Evolutionary conservation across 169 alveolate genomes (phyloP).

Genomic region (Hepatocystis sp.): DNA sequence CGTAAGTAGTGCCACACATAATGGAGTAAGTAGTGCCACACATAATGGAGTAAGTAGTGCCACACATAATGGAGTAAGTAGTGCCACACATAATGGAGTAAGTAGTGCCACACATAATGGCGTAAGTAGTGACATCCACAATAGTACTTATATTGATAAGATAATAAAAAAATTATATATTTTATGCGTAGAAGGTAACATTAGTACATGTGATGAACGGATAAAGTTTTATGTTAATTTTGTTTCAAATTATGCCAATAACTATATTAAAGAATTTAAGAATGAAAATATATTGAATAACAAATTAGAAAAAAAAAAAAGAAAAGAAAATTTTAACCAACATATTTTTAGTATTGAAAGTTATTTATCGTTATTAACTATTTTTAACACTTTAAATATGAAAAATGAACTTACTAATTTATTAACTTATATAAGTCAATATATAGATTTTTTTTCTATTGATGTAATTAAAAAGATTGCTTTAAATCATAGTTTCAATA

Average conservation of each 20-base stretch:
- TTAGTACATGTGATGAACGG: conserved; percentile 33
- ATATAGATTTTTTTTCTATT: conserved; percentile 49
- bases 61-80: no score
- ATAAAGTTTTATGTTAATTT: conserved; percentile 21
- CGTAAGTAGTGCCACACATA: no score
- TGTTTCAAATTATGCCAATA: conserved; percentile 15
- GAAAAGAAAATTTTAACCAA: not conserved
- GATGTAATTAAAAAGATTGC: conserved; percentile 55
- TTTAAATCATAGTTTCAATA: conserved; percentile 16
- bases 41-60: no score
- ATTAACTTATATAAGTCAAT: conserved; percentile 32
- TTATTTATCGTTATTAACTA: conserved; percentile 30
- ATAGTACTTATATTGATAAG: conserved; percentile 10
- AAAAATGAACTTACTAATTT: conserved; percentile 17
- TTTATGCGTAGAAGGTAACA: conserved; percentile 65
- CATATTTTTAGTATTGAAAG: conserved; percentile 21
- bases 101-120: no score
- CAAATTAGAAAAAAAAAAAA: not conserved
- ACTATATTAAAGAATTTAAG: conserved; percentile 5
- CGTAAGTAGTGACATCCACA: not conserved
- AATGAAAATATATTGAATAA: not conserved
- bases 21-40: no score
- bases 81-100: no score
- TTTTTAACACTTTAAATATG: conserved; percentile 33
- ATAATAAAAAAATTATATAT: conserved; percentile 27